A percentile compares a stretch with the other conserved stretches of the same genome.
These are phyloP conservation scores for Ramichloridium luteum DNA, from an alignment of 2,329 filamentous ascomycete species.

Conservation along the genomic window DNA sequence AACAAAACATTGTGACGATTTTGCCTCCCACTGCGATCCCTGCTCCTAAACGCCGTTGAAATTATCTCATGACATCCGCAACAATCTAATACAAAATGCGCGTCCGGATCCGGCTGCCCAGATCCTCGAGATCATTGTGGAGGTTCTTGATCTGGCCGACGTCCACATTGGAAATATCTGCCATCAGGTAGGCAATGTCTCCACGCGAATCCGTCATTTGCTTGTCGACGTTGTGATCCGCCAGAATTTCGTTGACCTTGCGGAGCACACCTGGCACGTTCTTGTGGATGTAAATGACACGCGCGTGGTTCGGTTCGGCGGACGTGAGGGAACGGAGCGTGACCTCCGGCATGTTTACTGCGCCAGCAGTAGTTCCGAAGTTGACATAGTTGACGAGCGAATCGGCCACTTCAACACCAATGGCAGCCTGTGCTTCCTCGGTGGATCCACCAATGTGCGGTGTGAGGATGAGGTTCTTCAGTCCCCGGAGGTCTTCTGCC, in stretches of 20 bases:
- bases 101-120: conserved; percentile 40
- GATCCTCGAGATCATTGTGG: conserved; percentile 65
- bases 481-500: conserved; percentile 68
- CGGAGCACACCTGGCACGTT: conserved; percentile 92
- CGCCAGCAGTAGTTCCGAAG: conserved; percentile 78
- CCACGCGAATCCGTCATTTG: conserved; percentile 94
- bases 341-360: conserved; percentile 95
- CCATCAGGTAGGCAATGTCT: conserved; percentile 93
- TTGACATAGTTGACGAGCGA: conserved; percentile 91
- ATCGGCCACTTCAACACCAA: conserved; percentile 83
- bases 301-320: conserved; percentile 78
- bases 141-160: conserved; percentile 73
- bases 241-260: conserved; percentile 88
- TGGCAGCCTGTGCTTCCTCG: conserved; percentile 92
- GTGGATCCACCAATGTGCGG: conserved; percentile 97
- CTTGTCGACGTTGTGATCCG: conserved; percentile 96
- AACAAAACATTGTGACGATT: no score
- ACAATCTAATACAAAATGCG: conserved; percentile 35
- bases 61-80: no score
- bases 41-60: no score
- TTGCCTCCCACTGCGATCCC: no score
- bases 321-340: conserved; percentile 77
- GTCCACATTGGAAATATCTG: conserved; percentile 82
- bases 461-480: conserved; percentile 89
- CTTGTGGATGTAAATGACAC: conserved; percentile 92